These are phyloP conservation scores for Colletotrichum karsti DNA, from an alignment of 2,329 filamentous ascomycete genomes.

Conservation along the genomic window DNA sequence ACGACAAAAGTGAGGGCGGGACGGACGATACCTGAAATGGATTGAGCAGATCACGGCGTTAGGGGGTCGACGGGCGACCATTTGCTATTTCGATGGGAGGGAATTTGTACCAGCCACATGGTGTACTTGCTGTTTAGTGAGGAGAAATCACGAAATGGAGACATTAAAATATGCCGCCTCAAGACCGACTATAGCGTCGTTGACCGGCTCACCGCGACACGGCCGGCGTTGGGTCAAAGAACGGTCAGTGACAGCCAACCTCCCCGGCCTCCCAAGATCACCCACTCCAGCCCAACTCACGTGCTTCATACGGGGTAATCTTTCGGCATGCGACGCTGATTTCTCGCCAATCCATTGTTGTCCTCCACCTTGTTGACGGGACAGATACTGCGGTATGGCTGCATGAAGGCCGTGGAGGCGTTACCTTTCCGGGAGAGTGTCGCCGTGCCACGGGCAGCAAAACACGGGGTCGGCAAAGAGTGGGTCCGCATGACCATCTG, in stretches of 20 bases:
- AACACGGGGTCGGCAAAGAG: not conserved
- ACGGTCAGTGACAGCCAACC: not conserved
- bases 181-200: not conserved
- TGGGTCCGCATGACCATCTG: constrained; percentile 11
- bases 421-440: not conserved
- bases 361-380: not conserved
- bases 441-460: not conserved
- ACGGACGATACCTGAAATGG: not conserved
- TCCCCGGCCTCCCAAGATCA: not conserved
- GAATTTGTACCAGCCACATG: not conserved
- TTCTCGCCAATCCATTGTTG: not conserved
- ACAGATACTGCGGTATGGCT: no score
- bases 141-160: not conserved
- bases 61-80: not conserved
- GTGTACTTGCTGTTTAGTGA: not conserved
- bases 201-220: not conserved
- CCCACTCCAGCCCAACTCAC: not conserved
- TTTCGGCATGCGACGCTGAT: not conserved
- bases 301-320: not conserved
- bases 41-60: not conserved
- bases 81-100: not conserved
- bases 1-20: not conserved
- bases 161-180: not conserved
- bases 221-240: no score
- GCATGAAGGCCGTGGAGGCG: no score